These are phyloP conservation scores for Leccinum idahoense DNA, from an alignment of 1,284 basidiomycete species.

Conservation along the genomic window DNA sequence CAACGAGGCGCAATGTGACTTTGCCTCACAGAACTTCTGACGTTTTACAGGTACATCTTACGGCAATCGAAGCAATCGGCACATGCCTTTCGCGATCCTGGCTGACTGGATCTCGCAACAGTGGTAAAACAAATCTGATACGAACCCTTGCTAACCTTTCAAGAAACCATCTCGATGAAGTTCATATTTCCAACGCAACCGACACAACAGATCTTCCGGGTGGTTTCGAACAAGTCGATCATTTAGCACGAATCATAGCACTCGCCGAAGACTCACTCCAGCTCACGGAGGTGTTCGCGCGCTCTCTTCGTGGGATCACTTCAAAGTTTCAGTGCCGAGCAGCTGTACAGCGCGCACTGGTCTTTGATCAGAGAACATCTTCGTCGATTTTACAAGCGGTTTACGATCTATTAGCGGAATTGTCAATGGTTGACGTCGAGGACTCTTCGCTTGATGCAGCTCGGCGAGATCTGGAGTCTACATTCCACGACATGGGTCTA, in stretches of 20 bases:
- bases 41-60: constrained; percentile 62
- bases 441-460: constrained; percentile 11
- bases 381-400: constrained; percentile 22
- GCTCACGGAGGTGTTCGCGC: constrained; percentile 38
- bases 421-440: constrained; percentile 12
- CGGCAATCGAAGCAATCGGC: constrained; percentile 72
- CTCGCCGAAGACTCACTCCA: constrained; percentile 38
- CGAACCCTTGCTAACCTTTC: constrained; percentile 67
- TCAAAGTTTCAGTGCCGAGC: constrained; percentile 21
- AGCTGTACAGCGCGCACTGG: constrained; percentile 19
- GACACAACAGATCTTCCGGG: constrained; percentile 95
- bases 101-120: constrained; percentile 75
- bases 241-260: constrained; percentile 34
- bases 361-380: constrained; percentile 17
- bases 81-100: constrained; percentile 77
- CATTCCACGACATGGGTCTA: constrained; percentile 16
- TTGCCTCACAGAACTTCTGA: constrained; percentile 38
- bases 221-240: constrained; percentile 89
- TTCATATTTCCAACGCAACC: constrained; percentile 82
- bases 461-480: constrained; percentile 14
- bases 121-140: constrained; percentile 81
- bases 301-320: constrained; percentile 33
- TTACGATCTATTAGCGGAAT: constrained; percentile 22
- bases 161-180: constrained; percentile 68
- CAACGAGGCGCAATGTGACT: constrained; percentile 42